Base-by-base conservation (phyloP, 106 monocot genomes). In the Dioscorea alata region DNA sequence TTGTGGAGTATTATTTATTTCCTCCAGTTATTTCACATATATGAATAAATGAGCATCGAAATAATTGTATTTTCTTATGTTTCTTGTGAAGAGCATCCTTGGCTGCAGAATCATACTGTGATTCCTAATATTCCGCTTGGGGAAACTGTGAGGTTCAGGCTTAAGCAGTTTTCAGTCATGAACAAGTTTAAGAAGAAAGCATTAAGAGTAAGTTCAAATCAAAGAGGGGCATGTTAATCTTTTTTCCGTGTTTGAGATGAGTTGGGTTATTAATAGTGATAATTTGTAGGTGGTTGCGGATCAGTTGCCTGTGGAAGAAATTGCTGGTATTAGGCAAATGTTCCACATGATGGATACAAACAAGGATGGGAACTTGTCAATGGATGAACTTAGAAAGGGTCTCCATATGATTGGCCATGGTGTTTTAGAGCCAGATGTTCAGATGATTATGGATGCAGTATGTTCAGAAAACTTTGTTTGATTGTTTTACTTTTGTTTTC, bases 111-210 rank as follows among this genome's bases (percentile, higher is more conserved):
- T 69, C 75, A 79, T 8, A 73, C 72, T 17, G 61, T 10, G 62
- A 81, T 77, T 61, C 88, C 90, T 13, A 86, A 91, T 69, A 74
- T 83, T 68, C 69, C 85, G 15, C 91, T 95, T 56, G 94, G 94
- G 49, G 90, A 95, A 54, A 72, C 72, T 51, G 91, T 95, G 35
- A 75, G 76, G 69, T 32, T 67, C 18, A 83, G 90, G 62, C 73
- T 94, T 17, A 83, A 83, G 71, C 88, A 95, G 74, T 91, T 95
- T 71, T 77, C 85, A 34, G 75, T 73, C 23, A 94, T 94, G 94
- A 90, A 95, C 81, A 88, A 82, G 65, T 88, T 95, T 72, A 95
- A 95, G 73, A 91, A 91, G 81, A 85, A 83, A 69, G 94, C 88
- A 17, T 66, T 88, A 31, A 79, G 79, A 66, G 94, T 95, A 84